Base-by-base conservation (phyloP, 2,329 filamentous ascomycete species). In the Chrysoporthe puriensis region DNA sequence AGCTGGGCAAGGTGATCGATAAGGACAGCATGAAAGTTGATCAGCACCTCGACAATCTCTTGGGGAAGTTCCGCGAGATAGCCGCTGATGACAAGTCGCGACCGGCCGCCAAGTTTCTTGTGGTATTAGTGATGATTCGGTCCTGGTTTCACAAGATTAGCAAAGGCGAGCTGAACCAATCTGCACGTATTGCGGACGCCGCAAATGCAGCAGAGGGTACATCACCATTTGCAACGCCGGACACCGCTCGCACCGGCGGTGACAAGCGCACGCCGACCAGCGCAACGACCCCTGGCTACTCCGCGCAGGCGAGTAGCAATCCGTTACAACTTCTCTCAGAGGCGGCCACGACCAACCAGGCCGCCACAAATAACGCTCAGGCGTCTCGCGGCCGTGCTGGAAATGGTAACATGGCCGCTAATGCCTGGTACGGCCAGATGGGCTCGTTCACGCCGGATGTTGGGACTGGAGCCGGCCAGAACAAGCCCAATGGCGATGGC, bases 1-100 rank as follows among this genome's bases (percentile, higher is more conserved):
- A 90, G 72, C 84, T 94, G 1, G 88, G 88, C n/a, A 86, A 86
- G 69, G 85, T 94, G 21, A 89, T 95, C 70, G 84, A 88, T 71
- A 87, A 87, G 70, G 85, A 90, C 65, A 84, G 89, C 71, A 85
- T 95, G 79, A 88, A 89, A 69, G 85, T 88, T 21, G 82, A 83
- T 71, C 81, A 86, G 64, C 91, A 93, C 74, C 82, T 96, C 2
- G 89, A 92, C 70, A 84, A 83, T n/a, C 81, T 94, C 26, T 85
- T 93, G 1, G 84, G 88, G 1, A 89, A 90, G 72, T 91, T 95
- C 73, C 84, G 85, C 67, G 83, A 85, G 50, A 84, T 89, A 0
- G 89, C 90, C 0, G 86, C 86, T 3, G 84, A 85, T 0, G 87
- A 90, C 62, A 86, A 85, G 68, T 91, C 87, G 57, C 84, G 89